These are phyloP conservation scores for Fragaria nilgerrensis DNA, from an alignment of 306 rosid species.

Conservation along the genomic window DNA sequence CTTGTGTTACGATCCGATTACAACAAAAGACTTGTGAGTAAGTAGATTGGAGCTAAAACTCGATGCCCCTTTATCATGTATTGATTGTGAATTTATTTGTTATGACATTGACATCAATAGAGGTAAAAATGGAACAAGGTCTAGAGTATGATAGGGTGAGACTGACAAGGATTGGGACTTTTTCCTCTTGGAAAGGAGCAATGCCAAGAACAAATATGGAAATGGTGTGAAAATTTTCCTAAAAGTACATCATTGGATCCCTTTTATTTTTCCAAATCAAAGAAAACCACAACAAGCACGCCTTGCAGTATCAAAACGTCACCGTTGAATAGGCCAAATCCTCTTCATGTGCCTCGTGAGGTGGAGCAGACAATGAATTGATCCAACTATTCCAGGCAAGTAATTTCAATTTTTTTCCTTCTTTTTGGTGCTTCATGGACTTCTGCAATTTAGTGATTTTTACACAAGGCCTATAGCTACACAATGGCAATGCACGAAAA, in stretches of 20 bases:
- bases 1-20: neutral
- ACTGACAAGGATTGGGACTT: neutral
- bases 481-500: neutral
- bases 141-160: neutral
- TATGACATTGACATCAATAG: neutral
- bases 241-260: constrained; percentile 1
- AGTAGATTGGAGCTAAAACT: neutral
- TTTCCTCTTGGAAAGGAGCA: neutral
- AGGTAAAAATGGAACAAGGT: neutral
- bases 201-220: neutral
- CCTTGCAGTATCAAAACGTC: neutral
- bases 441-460: neutral
- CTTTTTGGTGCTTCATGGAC: neutral
- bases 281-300: neutral
- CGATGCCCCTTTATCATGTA: neutral
- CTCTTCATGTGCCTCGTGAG: neutral
- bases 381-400: neutral
- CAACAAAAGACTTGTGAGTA: neutral
- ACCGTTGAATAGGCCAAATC: neutral
- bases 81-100: neutral
- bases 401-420: neutral
- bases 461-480: neutral
- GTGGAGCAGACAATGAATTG: neutral
- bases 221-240: neutral
- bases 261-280: neutral